Percentiles rank a stretch among this genome's conserved stretches.
phyloP scores from a whole-genome alignment of 345 rosid genomes.

The Euphorbia pulcherrima region DNA sequence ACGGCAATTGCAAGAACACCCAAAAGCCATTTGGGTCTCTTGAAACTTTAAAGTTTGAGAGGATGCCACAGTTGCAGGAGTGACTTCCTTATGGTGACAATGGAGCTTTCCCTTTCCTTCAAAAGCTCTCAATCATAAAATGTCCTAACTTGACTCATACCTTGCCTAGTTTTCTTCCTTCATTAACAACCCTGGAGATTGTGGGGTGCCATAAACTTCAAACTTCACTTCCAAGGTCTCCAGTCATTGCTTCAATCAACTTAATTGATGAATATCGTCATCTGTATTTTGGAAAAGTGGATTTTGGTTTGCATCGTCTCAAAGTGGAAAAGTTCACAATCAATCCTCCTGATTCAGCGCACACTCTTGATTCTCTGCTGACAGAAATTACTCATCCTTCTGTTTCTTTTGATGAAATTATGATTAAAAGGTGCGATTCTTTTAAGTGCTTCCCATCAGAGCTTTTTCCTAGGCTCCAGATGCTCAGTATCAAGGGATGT shows the following conservation, averaged over 20 bases:
- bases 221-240: constrained; percentile 13
- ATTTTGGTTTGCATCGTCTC: constrained; percentile 7
- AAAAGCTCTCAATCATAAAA: constrained; percentile 3
- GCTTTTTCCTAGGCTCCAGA: not conserved
- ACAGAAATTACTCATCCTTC: constrained; percentile 8
- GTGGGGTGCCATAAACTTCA: constrained; percentile 10
- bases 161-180: constrained; percentile 19
- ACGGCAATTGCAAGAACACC: constrained; percentile 15
- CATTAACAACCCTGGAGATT: constrained; percentile 3
- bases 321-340: too few species aligned
- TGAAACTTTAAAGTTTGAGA: constrained; percentile 11
- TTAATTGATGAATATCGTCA: constrained; percentile 7
- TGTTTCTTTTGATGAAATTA: constrained; percentile 11
- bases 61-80: constrained; percentile 11
- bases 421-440: not conserved
- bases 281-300: not conserved
- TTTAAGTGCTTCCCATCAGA: constrained; percentile 3
- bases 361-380: constrained; percentile 8
- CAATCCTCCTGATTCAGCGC: not conserved
- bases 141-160: constrained; percentile 12
- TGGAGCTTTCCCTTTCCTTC: constrained; percentile 21
- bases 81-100: not conserved
- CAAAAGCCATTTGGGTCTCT: constrained; percentile 17
- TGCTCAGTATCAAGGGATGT: not conserved
- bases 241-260: not conserved